Percentiles rank a stretch among this genome's conserved stretches.
These are phyloP conservation scores for Prosopis cineraria DNA, from an alignment of 306 rosid species.

Conservation along the genomic window DNA sequence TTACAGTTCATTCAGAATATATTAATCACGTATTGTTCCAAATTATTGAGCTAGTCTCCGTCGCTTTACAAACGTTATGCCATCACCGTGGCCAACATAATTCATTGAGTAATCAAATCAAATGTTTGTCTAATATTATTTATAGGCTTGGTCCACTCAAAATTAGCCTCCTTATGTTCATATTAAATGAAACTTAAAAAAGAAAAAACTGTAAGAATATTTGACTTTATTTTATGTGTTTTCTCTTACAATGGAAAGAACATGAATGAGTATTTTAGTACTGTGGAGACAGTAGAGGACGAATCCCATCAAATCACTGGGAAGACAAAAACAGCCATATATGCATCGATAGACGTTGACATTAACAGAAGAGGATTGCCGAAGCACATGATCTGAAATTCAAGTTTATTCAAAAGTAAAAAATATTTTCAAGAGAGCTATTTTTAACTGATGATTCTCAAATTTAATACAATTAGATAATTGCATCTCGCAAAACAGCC, in stretches of 20 bases:
- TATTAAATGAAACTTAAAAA: neutral
- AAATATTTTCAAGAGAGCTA: no score
- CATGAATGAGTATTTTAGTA: neutral
- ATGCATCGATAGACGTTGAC: no score
- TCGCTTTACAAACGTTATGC: neutral
- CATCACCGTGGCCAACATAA: neutral
- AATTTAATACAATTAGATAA: no score
- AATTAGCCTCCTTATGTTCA: neutral
- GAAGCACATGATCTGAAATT: no score
- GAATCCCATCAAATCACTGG: conserved; percentile 1
- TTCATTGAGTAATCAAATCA: neutral
- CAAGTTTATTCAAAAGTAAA: no score
- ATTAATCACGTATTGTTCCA: neutral
- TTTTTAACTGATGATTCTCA: no score
- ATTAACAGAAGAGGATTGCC: no score
- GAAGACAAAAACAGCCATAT: neutral
- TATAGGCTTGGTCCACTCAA: neutral
- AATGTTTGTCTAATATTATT: no score
- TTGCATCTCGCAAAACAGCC: no score
- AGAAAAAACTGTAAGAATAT: neutral
- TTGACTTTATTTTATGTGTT: no score
- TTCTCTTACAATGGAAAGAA: no score
- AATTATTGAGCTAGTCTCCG: neutral
- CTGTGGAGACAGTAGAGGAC: neutral
- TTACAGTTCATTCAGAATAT: neutral